Base-by-base conservation (phyloP, 495 filamentous ascomycete species). In the Aspergillus ellipticus region DNA sequence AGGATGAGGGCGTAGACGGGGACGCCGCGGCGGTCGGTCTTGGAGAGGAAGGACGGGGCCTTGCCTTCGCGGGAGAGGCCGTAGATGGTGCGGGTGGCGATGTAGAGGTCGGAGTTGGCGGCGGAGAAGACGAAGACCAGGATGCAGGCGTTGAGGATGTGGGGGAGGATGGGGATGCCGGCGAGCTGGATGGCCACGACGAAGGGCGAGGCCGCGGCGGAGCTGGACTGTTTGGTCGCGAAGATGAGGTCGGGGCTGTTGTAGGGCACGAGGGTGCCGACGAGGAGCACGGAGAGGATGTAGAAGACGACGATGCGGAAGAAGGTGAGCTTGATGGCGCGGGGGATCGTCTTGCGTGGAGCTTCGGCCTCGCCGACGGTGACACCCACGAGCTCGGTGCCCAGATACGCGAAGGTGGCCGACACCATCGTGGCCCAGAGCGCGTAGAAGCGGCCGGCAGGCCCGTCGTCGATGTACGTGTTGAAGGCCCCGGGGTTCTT, bases 281-380 rank as follows among this genome's bases (percentile, higher is more conserved):
- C 66, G 28, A 83, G 69, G 4, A 84, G 60, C 4, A 82, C 78
- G 21, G 70, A 76, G 31, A 82, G 61, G 8, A 81, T 63, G 72
- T 94, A 96, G 76, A 96, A 95, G 67, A 94, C 75, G 52, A 87
- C 61, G 66, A 96, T 92, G 46, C 90, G 87, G 75, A 83, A 92
- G 73, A 96, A 92, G 59, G 88, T 89, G 63, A 89, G 82, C 54
- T 85, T 88, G 55, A 87, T 87, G 11, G 91, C 91, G 55, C 79
- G 77, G 21, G 90, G 90, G 59, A 96, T 87, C 4, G 85, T 85
- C 64, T 83, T 84, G 56, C 85, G 79, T 0, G 91, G 91, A 66
- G 90, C 90, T 39, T 80, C 79, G 9, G 89, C 86, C 71, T 96
- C 90, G 31, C 82, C 81, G 22, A 81, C 81, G 4, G 82, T 82